phyloP scores from a whole-genome alignment of 805 yeast species.

The Pichia rugopelliculosa region DNA sequence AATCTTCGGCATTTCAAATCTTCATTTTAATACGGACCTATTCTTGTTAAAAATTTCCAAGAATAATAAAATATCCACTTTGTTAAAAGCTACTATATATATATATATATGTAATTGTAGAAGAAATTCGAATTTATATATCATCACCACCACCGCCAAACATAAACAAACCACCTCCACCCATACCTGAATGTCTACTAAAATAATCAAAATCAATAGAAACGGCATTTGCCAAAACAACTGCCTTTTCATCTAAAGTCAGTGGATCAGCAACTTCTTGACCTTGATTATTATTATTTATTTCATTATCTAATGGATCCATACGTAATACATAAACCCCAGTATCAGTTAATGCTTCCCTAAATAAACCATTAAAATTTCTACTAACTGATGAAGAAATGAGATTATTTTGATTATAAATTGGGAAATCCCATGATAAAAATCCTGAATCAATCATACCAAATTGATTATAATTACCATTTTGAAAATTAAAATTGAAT shows the following conservation, averaged over 20 bases:
- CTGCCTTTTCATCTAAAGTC: slow-evolving; percentile 76
- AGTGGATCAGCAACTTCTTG: slow-evolving; percentile 31
- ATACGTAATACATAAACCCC: slow-evolving; percentile 80
- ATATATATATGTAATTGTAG: too few species aligned
- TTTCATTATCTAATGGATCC: slow-evolving; percentile 66
- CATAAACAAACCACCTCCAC: slow-evolving; percentile 38
- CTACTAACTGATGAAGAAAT: slow-evolving; percentile 76
- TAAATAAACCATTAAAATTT: slow-evolving; percentile 91
- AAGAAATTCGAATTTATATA: too few species aligned
- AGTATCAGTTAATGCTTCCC: slow-evolving; percentile 90
- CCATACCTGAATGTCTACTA: slow-evolving; percentile 74
- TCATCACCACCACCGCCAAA: slow-evolving; percentile 13
- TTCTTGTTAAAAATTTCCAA: too few species aligned
- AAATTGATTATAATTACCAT: slow-evolving; percentile 60
- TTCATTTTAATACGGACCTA: too few species aligned
- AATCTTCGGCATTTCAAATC: too few species aligned
- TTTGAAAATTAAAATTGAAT: slow-evolving; percentile 40
- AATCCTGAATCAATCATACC: slow-evolving; percentile 86
- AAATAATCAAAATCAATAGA: slow-evolving; percentile 95
- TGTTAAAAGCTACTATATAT: too few species aligned
- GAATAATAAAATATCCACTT: too few species aligned
- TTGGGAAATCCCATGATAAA: slow-evolving; percentile 80
- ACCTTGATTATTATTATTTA: slow-evolving; percentile 41
- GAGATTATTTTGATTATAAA: slow-evolving; percentile 47
- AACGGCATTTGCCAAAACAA: slow-evolving; percentile 78